Conservation (phyloP, 768 basidiomycete genomes). For the Cytidiella melzeri region DNA sequence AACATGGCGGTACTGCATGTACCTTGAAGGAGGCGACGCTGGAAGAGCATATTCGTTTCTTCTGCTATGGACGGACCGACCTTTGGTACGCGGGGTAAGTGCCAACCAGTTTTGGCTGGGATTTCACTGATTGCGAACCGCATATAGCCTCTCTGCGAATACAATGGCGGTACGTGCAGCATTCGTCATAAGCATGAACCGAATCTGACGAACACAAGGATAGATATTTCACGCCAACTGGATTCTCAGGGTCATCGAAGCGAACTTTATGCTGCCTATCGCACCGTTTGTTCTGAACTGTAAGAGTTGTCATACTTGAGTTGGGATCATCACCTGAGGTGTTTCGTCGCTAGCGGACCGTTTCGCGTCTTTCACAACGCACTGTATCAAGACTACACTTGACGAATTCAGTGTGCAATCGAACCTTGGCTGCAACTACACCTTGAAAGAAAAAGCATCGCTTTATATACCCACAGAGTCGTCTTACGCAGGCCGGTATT, state of each 20-base stretch:
- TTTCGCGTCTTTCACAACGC: too few species aligned
- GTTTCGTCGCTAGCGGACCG: too few species aligned
- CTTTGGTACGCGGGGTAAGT: slow-evolving; percentile 5
- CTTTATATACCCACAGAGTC: too few species aligned
- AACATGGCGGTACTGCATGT: slow-evolving; percentile 6
- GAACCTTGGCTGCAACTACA: too few species aligned
- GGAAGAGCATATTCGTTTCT: slow-evolving; percentile 1
- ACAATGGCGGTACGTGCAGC: slow-evolving; percentile 5
- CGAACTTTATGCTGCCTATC: slow-evolving; percentile 4
- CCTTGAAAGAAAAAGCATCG: too few species aligned
- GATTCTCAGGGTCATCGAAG: slow-evolving; percentile 3
- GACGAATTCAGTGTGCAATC: too few species aligned
- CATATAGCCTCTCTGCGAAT: slow-evolving; percentile 2
- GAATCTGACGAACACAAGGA: too few species aligned
- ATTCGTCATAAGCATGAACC: too few species aligned
- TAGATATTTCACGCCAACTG: slow-evolving; percentile 11
- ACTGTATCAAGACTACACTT: too few species aligned
- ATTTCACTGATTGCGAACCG: background rate
- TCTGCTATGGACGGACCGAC: slow-evolving; percentile 8
- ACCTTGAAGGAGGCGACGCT: background rate
- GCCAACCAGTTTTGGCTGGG: background rate
- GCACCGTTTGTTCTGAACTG: slow-evolving; percentile 9
- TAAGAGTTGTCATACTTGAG: background rate
- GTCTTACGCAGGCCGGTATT: too few species aligned
- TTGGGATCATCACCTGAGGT: too few species aligned